These are phyloP conservation scores for Rhizoclosmatium sp. DNA, from an alignment of 192 early-diverging fungal species.

Conservation along the genomic window DNA sequence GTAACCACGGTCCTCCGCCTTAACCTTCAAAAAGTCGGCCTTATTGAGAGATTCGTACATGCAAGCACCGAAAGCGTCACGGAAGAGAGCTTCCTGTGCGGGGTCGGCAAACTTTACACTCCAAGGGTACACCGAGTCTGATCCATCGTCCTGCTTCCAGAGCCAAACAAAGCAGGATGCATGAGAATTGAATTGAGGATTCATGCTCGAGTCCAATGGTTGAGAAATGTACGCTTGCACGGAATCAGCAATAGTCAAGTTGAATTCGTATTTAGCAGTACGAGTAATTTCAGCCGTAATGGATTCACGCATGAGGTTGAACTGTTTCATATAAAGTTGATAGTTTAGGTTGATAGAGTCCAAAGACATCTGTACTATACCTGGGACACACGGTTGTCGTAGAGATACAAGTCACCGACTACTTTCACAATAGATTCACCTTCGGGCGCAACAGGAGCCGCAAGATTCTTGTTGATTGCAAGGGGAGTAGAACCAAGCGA, in stretches of 20 bases:
- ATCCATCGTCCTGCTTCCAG: constrained; percentile 63
- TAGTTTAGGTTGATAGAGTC: background rate
- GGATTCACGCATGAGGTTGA: constrained; percentile 30
- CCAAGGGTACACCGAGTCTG: constrained; percentile 73
- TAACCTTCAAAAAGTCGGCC: constrained; percentile 69
- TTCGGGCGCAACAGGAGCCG: constrained; percentile 31
- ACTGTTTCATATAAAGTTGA: constrained; percentile 15
- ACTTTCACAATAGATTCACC: constrained; percentile 60
- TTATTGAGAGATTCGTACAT: constrained; percentile 80
- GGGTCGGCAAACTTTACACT: constrained; percentile 70
- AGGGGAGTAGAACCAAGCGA: constrained; percentile 28
- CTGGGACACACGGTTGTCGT: constrained; percentile 58
- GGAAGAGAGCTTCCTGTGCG: constrained; percentile 61
- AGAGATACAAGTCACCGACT: constrained; percentile 70
- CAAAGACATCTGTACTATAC: constrained; percentile 4
- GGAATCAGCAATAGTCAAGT: constrained; percentile 38
- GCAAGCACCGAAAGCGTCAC: constrained; percentile 70
- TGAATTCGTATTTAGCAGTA: constrained; percentile 39
- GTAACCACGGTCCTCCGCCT: constrained; percentile 69
- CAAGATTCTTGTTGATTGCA: constrained; percentile 10
- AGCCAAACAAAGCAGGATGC: constrained; percentile 84
- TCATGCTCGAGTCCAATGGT: constrained; percentile 77
- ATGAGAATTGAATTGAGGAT: constrained; percentile 76
- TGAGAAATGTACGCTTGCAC: constrained; percentile 61
- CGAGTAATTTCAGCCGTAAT: constrained; percentile 41